These are phyloP conservation scores for Balansia obtecta DNA, from an alignment of 2,329 filamentous ascomycete genomes.

Conservation along the genomic window DNA sequence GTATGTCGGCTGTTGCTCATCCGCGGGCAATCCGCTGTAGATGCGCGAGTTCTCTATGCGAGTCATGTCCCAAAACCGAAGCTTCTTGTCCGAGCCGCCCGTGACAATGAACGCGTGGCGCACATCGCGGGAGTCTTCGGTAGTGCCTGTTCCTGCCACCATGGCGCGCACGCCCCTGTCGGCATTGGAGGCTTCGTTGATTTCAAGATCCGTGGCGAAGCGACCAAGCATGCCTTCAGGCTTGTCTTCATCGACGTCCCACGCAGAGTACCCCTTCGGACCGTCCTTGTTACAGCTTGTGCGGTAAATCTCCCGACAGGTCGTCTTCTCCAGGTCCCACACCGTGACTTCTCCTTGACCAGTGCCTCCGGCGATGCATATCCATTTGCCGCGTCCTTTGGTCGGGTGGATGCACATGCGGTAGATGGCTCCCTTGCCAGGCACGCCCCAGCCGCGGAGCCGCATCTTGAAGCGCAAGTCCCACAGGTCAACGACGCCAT, in stretches of 20 bases:
- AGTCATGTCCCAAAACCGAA: constrained; percentile 86
- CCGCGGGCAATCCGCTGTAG: constrained; percentile 62
- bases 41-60: constrained; percentile 67
- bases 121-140: constrained; percentile 56
- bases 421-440: constrained; percentile 68
- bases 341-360: constrained; percentile 81
- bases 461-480: constrained; percentile 89
- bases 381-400: constrained; percentile 67
- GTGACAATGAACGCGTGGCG: constrained; percentile 77
- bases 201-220: constrained; percentile 65
- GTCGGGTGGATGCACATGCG: constrained; percentile 67
- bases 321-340: constrained; percentile 86
- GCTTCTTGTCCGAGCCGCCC: constrained; percentile 77
- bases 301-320: constrained; percentile 83
- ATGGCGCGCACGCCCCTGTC: constrained; percentile 66
- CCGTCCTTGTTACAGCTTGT: constrained; percentile 48
- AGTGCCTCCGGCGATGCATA: constrained; percentile 81
- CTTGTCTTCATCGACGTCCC: constrained; percentile 82
- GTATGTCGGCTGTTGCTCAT: constrained; percentile 65
- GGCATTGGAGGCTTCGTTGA: constrained; percentile 37
- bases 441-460: constrained; percentile 77
- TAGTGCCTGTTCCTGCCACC: constrained; percentile 59
- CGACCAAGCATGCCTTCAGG: constrained; percentile 77
- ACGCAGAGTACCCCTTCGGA: constrained; percentile 62
- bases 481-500: constrained; percentile 89